These are phyloP conservation scores for Xylaria palmicola DNA, from an alignment of 495 filamentous ascomycete species.

Conservation along the genomic window DNA sequence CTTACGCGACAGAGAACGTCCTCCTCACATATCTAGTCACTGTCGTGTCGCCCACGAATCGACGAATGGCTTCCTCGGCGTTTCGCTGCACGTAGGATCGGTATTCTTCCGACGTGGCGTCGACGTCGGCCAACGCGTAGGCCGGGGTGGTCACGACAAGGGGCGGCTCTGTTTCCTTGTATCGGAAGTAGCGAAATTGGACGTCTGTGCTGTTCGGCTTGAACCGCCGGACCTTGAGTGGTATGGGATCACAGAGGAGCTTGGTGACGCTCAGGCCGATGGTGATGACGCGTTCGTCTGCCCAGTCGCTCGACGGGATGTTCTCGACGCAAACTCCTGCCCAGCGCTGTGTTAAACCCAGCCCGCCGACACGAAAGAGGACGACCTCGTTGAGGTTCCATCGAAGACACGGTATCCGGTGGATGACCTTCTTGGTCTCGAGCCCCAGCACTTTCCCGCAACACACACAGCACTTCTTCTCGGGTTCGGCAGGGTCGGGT, in stretches of 20 bases:
- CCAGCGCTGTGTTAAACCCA: slow-evolving; percentile 42
- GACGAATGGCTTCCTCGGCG: slow-evolving; percentile 20
- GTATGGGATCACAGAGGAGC: slow-evolving; percentile 25
- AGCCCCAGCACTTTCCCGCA: slow-evolving; percentile 33
- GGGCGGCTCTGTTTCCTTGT: slow-evolving; percentile 16
- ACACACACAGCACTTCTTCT: slow-evolving; percentile 32
- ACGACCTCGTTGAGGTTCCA: slow-evolving; percentile 37
- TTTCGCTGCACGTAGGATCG: slow-evolving; percentile 30
- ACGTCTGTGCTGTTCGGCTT: slow-evolving; percentile 30
- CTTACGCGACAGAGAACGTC: slow-evolving; percentile 20
- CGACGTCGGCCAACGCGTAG: slow-evolving; percentile 37
- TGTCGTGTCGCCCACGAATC: slow-evolving; percentile 10
- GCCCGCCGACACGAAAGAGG: slow-evolving; percentile 38
- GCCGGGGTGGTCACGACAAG: slow-evolving; percentile 26
- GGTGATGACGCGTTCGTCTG: slow-evolving; percentile 16
- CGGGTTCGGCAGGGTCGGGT: slow-evolving; percentile 28
- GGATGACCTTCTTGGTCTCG: slow-evolving; percentile 45
- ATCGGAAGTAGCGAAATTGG: slow-evolving; percentile 28
- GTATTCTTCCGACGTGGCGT: slow-evolving; percentile 32
- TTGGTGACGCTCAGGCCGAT: slow-evolving; percentile 37
- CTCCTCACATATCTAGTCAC: slow-evolving; percentile 18
- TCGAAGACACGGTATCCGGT: slow-evolving; percentile 40
- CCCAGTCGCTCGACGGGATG: slow-evolving; percentile 29
- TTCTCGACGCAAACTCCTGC: slow-evolving; percentile 36
- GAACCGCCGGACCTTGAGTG: slow-evolving; percentile 36